Base-by-base conservation (phyloP, 495 filamentous ascomycete genomes). In the Xylaria venustula region DNA sequence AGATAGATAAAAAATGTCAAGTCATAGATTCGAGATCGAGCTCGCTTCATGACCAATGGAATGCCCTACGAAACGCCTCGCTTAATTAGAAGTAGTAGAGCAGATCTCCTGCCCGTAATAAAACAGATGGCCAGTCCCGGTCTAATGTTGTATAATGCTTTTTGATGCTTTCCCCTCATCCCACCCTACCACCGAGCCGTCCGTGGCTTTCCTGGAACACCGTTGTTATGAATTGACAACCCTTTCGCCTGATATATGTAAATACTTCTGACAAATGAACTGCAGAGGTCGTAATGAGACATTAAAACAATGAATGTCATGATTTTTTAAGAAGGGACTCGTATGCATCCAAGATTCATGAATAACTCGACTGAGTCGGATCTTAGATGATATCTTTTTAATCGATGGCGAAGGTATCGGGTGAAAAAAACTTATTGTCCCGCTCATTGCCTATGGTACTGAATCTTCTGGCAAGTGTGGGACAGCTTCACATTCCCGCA, bases 61-160 rank as follows among this genome's bases (percentile, higher is more conserved):
- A n/a, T n/a, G n/a, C n/a, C n/a, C n/a, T n/a, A n/a, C n/a, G n/a
- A n/a, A n/a, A n/a, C n/a, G n/a, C n/a, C n/a, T n/a, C n/a, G n/a
- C n/a, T n/a, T n/a, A n/a, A n/a, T n/a, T n/a, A n/a, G n/a, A n/a
- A n/a, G n/a, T n/a, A n/a, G n/a, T n/a, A n/a, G n/a, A n/a, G n/a
- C n/a, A n/a, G n/a, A n/a, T n/a, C n/a, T n/a, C n/a, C n/a, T n/a
- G n/a, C n/a, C n/a, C n/a, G n/a, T n/a, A n/a, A n/a, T n/a, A n/a
- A n/a, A n/a, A n/a, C n/a, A n/a, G n/a, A n/a, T n/a, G n/a, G n/a
- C n/a, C n/a, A n/a, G n/a, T n/a, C 54, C 54, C 15, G 23, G 12
- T 57, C 54, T 57, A 57, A 46, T 5, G 17, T 36, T 57, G 41
- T 57, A 47, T 57, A 34, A 57, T 57, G 20, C 42, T 46, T 57